phyloP scores from a whole-genome alignment of 2,329 filamentous ascomycete genomes.

The Zymoseptoria passerinii region DNA sequence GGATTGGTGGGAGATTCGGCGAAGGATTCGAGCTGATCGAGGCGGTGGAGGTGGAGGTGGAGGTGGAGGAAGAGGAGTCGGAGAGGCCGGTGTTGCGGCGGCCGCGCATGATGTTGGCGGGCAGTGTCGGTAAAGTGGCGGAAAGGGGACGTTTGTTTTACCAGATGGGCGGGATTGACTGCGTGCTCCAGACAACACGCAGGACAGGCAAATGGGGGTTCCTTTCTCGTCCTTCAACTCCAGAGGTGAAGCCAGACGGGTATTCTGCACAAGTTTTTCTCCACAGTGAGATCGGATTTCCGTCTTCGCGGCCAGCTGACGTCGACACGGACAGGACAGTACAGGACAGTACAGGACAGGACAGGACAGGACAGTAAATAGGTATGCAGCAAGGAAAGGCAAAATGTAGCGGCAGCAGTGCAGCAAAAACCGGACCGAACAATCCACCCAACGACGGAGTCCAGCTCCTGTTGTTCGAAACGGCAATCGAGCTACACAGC shows the following conservation, averaged over 20 bases:
- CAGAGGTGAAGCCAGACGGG: neutral
- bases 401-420: no score
- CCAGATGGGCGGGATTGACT: neutral
- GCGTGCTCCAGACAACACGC: neutral
- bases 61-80: conserved; percentile 50
- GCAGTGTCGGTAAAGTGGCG: neutral
- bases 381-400: no score
- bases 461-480: neutral
- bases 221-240: neutral
- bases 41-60: conserved; percentile 60
- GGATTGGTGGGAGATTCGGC: conserved; percentile 42
- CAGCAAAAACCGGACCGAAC: no score
- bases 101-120: conserved; percentile 32
- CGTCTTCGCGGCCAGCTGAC: neutral
- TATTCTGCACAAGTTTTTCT: neutral
- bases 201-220: neutral
- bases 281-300: neutral
- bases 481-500: neutral
- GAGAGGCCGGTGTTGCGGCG: conserved; percentile 41
- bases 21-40: conserved; percentile 39
- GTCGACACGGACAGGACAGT: neutral
- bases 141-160: neutral
- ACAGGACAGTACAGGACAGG: no score
- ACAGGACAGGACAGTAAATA: no score
- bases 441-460: no score